A percentile compares a stretch with the other conserved stretches of the same genome.
Evolutionary conservation across 164 flowering plant genomes (phyloP).

Genomic region (Platanus orientalis): DNA sequence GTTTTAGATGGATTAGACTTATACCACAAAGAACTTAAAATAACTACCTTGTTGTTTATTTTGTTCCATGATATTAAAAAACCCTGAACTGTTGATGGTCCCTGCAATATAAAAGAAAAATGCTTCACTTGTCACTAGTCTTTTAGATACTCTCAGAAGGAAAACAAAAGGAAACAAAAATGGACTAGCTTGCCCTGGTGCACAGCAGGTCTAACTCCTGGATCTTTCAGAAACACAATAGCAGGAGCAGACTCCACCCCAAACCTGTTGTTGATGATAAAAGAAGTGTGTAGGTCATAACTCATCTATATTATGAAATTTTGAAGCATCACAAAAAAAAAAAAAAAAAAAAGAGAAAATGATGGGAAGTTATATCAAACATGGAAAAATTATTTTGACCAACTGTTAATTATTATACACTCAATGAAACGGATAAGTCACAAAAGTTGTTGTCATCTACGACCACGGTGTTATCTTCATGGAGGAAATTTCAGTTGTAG

Average conservation of each 20-base stretch:
- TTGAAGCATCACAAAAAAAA: neutral
- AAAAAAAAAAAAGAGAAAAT: neutral
- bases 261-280: constrained; percentile 41
- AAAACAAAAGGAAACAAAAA: constrained; percentile 3
- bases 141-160: neutral
- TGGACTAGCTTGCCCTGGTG: constrained; percentile 52
- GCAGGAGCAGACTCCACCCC: constrained; percentile 97
- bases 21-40: neutral
- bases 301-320: neutral
- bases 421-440: no score
- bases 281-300: neutral
- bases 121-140: constrained; percentile 1
- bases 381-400: neutral
- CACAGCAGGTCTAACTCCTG: constrained; percentile 77
- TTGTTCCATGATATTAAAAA: constrained; percentile 62
- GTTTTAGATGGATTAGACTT: neutral
- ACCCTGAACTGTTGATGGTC: constrained; percentile 44
- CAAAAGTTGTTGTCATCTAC: no score
- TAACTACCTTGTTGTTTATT: constrained; percentile 71
- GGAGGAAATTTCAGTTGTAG: no score
- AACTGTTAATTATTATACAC: no score
- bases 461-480: no score
- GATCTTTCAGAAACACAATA: constrained; percentile 73
- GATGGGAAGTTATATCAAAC: neutral
- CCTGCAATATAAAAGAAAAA: constrained; percentile 41